Conservation (phyloP, 208 protist species). For the Trypanosoma theileri region DNA sequence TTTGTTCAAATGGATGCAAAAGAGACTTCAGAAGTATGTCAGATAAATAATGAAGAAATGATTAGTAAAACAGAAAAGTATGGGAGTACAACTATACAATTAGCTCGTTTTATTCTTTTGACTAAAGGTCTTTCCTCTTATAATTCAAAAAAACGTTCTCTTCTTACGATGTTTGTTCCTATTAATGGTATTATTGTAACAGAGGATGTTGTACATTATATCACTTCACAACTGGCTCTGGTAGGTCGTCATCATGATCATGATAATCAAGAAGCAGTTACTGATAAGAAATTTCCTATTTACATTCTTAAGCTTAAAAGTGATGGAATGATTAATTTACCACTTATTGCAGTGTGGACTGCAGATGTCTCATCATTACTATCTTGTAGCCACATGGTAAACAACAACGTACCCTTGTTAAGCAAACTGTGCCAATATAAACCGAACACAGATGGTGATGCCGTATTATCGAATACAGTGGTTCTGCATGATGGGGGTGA, state of each 20-base stretch:
- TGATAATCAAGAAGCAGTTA: no score
- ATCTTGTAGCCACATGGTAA: background rate
- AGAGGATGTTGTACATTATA: conserved; percentile 24
- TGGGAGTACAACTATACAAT: background rate
- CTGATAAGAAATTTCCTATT: background rate
- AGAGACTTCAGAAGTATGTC: conserved; percentile 9
- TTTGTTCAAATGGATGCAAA: conserved; percentile 1
- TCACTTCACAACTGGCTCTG: conserved; percentile 17
- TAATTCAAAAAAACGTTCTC: conserved; percentile 9
- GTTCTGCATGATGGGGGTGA: conserved; percentile 2
- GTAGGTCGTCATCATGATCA: background rate
- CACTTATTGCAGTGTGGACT: conserved; percentile 19
- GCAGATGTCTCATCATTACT: background rate
- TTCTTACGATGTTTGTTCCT: conserved; percentile 22
- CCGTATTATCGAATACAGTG: background rate
- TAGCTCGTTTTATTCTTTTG: background rate
- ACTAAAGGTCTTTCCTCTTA: background rate
- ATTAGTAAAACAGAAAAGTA: background rate
- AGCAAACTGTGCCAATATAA: conserved; percentile 7
- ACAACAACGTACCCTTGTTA: background rate
- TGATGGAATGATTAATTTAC: background rate
- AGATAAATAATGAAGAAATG: background rate
- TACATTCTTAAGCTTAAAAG: conserved; percentile 3
- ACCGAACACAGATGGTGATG: no score
- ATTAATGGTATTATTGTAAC: conserved; percentile 16